phyloP scores from a whole-genome alignment of 305 asterid genomes.

The Ilex paraguariensis region DNA sequence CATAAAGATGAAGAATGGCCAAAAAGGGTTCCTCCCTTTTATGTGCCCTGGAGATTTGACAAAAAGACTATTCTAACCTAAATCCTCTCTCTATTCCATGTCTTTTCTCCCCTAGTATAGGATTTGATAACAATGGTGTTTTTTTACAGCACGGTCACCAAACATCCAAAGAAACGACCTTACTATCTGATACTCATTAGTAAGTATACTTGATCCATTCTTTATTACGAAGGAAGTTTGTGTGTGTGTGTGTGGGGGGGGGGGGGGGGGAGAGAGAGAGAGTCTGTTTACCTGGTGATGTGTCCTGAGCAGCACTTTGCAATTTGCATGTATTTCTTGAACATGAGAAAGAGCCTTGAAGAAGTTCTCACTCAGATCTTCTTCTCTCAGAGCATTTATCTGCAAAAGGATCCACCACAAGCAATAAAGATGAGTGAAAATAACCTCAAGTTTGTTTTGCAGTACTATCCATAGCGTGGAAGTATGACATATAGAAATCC shows the following conservation, averaged over 20 bases:
- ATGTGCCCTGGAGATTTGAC: too few relatives aligned
- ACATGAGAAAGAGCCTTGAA: conserved; percentile 98
- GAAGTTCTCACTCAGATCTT: conserved; percentile 77
- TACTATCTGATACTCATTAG: too few relatives aligned
- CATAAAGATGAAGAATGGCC: too few relatives aligned
- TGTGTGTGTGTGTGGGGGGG: not conserved
- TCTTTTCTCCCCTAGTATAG: too few relatives aligned
- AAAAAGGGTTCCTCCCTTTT: too few relatives aligned
- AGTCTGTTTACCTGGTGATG: conserved; percentile 82
- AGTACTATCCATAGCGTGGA: conserved; percentile 7
- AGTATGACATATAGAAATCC: conserved; percentile 12
- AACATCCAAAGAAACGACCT: too few relatives aligned
- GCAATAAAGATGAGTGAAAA: conserved; percentile 14
- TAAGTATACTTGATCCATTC: too few relatives aligned
- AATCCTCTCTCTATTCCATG: too few relatives aligned
- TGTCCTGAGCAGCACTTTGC: conserved; percentile 90
- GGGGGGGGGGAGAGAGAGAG: conserved; percentile 1
- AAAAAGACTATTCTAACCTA: too few relatives aligned
- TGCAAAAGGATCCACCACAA: conserved; percentile 26
- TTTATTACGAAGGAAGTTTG: not conserved
- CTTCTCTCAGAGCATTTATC: conserved; percentile 91
- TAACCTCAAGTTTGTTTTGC: conserved; percentile 4
- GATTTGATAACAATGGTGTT: too few relatives aligned
- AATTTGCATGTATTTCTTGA: conserved; percentile 93
- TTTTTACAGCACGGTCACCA: too few relatives aligned